Evolutionary conservation across 495 filamentous ascomycete genomes (phyloP).

Genomic region (Endocarpon pusillum): DNA sequence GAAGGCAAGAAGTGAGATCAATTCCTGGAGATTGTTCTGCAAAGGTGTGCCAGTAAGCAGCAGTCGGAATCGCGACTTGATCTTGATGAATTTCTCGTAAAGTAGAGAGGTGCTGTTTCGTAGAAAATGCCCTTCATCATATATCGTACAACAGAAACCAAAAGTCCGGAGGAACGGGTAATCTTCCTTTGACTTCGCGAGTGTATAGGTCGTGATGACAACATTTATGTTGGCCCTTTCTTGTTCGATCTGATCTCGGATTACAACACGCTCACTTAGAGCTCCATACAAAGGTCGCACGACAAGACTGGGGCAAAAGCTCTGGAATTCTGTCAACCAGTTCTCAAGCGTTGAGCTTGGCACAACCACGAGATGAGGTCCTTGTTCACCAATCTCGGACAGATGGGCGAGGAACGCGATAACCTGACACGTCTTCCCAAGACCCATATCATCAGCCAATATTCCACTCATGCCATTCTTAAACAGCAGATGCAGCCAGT

Average conservation of each 20-base stretch:
- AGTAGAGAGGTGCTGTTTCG: constrained; percentile 70
- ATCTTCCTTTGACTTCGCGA: constrained; percentile 46
- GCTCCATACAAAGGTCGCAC: constrained; percentile 71
- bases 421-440: constrained; percentile 94
- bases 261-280: constrained; percentile 41
- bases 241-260: constrained; percentile 47
- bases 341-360: constrained; percentile 88
- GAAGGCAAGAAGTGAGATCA: constrained; percentile 75
- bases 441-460: constrained; percentile 92
- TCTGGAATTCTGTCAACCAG: constrained; percentile 79
- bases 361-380: constrained; percentile 78
- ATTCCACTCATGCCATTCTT: constrained; percentile 66
- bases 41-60: constrained; percentile 86
- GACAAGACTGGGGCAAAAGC: constrained; percentile 59
- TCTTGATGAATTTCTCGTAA: constrained; percentile 64
- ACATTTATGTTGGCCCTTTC: constrained; percentile 56
- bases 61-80: constrained; percentile 60
- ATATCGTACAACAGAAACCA: constrained; percentile 53
- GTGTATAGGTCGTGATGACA: constrained; percentile 78
- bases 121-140: constrained; percentile 82
- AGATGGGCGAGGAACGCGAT: constrained; percentile 82
- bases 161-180: constrained; percentile 51
- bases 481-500: constrained; percentile 78
- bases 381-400: constrained; percentile 43
- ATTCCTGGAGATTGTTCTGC: constrained; percentile 89